Evolutionary conservation across 108 stramenopile genomes (phyloP).

Genomic region (Skeletonema grethae): DNA sequence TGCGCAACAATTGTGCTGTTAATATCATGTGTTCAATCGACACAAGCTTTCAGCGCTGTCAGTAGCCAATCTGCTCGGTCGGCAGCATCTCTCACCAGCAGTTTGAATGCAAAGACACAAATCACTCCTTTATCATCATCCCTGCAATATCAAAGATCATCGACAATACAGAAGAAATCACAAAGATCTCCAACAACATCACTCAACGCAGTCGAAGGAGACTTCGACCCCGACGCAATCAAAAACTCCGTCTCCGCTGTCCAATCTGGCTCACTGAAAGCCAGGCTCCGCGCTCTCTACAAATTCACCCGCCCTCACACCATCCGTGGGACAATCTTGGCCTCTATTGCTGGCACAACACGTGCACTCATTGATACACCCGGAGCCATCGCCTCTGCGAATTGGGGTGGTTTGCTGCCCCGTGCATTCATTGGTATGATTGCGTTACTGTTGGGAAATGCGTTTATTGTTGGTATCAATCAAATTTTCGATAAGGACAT

Average conservation of each 20-base stretch:
- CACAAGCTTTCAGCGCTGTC: neutral
- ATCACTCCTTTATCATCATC: neutral
- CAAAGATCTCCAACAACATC: constrained; percentile 17
- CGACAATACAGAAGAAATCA: neutral
- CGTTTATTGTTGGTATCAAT: constrained; percentile 97
- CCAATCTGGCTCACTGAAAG: constrained; percentile 70
- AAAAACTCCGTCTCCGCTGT: constrained; percentile 52
- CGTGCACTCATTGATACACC: constrained; percentile 90
- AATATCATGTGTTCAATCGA: constrained; percentile 1
- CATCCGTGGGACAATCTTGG: constrained; percentile 94
- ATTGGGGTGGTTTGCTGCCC: constrained; percentile 79
- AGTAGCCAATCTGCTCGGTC: neutral
- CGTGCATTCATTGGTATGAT: constrained; percentile 87
- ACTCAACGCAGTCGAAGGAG: constrained; percentile 73
- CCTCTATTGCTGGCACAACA: constrained; percentile 89
- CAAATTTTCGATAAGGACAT: constrained; percentile 96
- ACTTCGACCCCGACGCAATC: constrained; percentile 85
- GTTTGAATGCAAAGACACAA: neutral
- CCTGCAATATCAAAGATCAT: neutral
- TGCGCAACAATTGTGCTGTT: neutral
- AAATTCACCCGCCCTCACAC: constrained; percentile 97
- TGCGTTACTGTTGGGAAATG: constrained; percentile 92
- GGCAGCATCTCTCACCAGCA: neutral
- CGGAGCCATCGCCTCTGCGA: constrained; percentile 62
- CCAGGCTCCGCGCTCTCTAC: constrained; percentile 86